These are phyloP conservation scores for Centaurea solstitialis DNA, from an alignment of 129 eudicot species.

Conservation along the genomic window DNA sequence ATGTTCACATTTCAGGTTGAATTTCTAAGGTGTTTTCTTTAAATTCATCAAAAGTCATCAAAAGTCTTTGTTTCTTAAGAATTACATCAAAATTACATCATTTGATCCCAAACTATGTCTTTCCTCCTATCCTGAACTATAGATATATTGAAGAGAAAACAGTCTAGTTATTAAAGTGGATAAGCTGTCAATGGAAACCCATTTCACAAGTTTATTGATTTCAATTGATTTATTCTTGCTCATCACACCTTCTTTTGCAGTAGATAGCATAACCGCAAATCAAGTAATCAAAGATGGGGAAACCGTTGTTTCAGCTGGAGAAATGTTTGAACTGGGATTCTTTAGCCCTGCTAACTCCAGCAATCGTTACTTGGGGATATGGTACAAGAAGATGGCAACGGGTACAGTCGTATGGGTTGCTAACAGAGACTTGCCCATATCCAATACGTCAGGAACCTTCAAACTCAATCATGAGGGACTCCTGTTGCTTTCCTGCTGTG, in stretches of 20 bases:
- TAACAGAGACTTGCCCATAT: background rate
- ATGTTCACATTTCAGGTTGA: background rate
- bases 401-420: background rate
- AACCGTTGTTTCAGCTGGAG: background rate
- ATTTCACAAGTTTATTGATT: background rate
- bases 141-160: background rate
- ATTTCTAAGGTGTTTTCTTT: background rate
- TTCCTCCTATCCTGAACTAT: background rate
- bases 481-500: background rate
- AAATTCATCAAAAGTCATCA: background rate
- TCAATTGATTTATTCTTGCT: background rate
- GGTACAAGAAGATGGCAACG: background rate
- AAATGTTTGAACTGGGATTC: background rate
- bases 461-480: background rate
- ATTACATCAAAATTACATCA: background rate
- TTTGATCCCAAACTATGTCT: background rate
- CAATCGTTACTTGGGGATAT: conserved; percentile 1
- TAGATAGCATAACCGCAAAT: background rate
- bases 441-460: background rate
- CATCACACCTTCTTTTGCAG: background rate
- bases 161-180: background rate
- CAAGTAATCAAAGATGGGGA: background rate
- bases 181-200: background rate
- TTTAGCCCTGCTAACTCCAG: background rate
- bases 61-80: background rate